A percentile compares a stretch with the other conserved stretches of the same genome.
These are phyloP conservation scores for Coemansia sp. DNA, from an alignment of 192 early-diverging fungal species.

Conservation along the genomic window DNA sequence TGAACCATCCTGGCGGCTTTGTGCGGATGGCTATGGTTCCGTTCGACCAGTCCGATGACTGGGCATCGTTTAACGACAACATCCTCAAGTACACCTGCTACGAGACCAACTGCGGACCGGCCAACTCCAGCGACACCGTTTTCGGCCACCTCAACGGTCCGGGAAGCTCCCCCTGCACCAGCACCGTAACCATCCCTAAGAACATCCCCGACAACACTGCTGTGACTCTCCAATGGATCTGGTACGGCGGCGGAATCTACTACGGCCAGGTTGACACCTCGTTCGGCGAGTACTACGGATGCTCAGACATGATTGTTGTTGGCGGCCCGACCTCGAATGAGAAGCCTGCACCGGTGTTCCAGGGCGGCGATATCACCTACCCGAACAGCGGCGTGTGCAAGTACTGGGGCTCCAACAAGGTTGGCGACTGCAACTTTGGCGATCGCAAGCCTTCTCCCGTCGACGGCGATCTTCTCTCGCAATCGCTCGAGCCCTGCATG, in stretches of 20 bases:
- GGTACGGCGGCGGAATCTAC: constrained; percentile 64
- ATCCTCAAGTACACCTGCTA: constrained; percentile 59
- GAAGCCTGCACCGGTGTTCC: constrained; percentile 42
- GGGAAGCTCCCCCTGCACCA: constrained; percentile 56
- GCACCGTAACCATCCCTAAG: constrained; percentile 52
- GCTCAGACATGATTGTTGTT: constrained; percentile 56
- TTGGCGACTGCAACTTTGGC: constrained; percentile 62
- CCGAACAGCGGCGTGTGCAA: constrained; percentile 60
- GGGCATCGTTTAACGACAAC: constrained; percentile 58
- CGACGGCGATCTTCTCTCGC: constrained; percentile 55
- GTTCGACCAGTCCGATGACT: constrained; percentile 60
- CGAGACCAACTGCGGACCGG: constrained; percentile 59
- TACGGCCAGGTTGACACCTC: constrained; percentile 57
- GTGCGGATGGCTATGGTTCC: constrained; percentile 62
- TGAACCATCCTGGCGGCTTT: constrained; percentile 66
- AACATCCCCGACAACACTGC: constrained; percentile 57
- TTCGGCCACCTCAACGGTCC: constrained; percentile 59
- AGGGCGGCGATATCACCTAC: constrained; percentile 56
- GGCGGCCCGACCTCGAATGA: constrained; percentile 45
- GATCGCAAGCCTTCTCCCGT: constrained; percentile 48
- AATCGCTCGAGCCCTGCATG: constrained; percentile 61
- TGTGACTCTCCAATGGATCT: constrained; percentile 62
- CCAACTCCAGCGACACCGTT: constrained; percentile 28
- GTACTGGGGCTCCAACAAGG: constrained; percentile 64
- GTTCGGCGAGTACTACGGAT: constrained; percentile 64